These are phyloP conservation scores for Cladorrhinum samala DNA, from an alignment of 495 filamentous ascomycete genomes.

Conservation along the genomic window DNA sequence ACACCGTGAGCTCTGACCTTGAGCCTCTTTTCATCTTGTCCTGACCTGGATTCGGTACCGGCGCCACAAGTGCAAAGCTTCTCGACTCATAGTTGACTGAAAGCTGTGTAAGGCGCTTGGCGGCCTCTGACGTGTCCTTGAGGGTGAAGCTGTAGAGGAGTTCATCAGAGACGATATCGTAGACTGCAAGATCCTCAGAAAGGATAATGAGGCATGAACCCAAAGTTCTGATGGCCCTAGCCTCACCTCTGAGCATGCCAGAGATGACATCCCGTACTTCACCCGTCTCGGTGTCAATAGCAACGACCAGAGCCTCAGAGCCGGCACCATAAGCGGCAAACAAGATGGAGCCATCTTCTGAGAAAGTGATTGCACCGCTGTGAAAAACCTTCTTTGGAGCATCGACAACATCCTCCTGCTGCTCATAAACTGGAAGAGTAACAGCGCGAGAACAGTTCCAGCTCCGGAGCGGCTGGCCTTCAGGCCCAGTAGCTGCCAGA, in stretches of 20 bases:
- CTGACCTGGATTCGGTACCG: constrained; percentile 24
- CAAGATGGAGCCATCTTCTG: constrained; percentile 80
- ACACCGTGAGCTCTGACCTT: constrained; percentile 50
- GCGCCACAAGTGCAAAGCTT: constrained; percentile 54
- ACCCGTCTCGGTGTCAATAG: constrained; percentile 54
- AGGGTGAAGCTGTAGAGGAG: constrained; percentile 45
- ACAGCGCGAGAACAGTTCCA: constrained; percentile 67
- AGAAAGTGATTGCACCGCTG: constrained; percentile 62
- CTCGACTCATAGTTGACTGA: constrained; percentile 50
- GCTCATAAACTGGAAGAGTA: constrained; percentile 43
- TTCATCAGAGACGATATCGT: constrained; percentile 58
- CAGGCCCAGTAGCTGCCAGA: constrained; percentile 47
- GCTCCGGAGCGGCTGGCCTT: constrained; percentile 50
- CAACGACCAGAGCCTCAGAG: constrained; percentile 46
- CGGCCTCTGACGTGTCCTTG: constrained; percentile 23
- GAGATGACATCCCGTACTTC: constrained; percentile 46
- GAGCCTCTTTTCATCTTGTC: constrained; percentile 22
- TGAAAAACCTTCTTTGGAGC: constrained; percentile 5
- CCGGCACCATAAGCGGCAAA: constrained; percentile 49
- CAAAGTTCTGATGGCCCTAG: constrained; percentile 53
- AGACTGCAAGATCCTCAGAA: constrained; percentile 57
- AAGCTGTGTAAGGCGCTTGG: constrained; percentile 50
- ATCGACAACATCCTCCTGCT: constrained; percentile 28
- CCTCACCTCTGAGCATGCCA: constrained; percentile 47
- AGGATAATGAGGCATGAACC: constrained; percentile 57